Conservation (phyloP, 139 green algal species). For the Edaphochlamys debaryana region DNA sequence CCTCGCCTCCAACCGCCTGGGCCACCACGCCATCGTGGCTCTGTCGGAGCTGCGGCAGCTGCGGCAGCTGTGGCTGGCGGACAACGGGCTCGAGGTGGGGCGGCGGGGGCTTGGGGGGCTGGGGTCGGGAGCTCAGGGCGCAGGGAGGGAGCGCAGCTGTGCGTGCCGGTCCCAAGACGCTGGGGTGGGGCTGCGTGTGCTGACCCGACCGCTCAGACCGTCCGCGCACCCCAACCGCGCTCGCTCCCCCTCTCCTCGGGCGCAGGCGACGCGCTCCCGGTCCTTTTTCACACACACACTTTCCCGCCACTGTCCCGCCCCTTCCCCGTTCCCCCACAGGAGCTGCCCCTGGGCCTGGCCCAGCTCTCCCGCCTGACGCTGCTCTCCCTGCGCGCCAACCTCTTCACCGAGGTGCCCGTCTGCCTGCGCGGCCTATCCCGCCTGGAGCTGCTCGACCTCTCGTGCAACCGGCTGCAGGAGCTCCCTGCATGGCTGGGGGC, state of each 20-base stretch:
- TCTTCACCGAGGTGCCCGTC: conserved; percentile 10
- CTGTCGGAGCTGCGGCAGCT: conserved; percentile 14
- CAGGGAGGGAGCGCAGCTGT: too few relatives aligned
- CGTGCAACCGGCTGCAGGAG: conserved; percentile 12
- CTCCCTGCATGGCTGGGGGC: conserved; percentile 3
- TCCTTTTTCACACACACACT: too few relatives aligned
- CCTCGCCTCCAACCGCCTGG: conserved; percentile 24
- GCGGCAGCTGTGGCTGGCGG: conserved; percentile 5
- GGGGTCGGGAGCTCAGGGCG: too few relatives aligned
- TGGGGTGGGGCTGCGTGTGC: too few relatives aligned
- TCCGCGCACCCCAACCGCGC: too few relatives aligned
- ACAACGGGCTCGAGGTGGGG: conserved; percentile 26
- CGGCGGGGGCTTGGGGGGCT: too few relatives aligned
- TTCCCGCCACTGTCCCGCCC: too few relatives aligned
- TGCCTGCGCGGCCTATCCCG: conserved; percentile 9
- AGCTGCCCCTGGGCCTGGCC: conserved; percentile 16
- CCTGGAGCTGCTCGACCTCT: conserved; percentile 19
- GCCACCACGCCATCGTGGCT: conserved; percentile 17
- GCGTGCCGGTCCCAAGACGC: too few relatives aligned
- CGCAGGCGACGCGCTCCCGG: too few relatives aligned
- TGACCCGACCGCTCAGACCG: too few relatives aligned
- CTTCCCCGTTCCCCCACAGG: conserved; percentile 12
- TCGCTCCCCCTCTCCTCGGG: too few relatives aligned
- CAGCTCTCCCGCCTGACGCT: background rate
- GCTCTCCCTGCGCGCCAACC: conserved; percentile 25